These are phyloP conservation scores for Claviceps monticola DNA, from an alignment of 2,329 filamentous ascomycete genomes.

Conservation along the genomic window DNA sequence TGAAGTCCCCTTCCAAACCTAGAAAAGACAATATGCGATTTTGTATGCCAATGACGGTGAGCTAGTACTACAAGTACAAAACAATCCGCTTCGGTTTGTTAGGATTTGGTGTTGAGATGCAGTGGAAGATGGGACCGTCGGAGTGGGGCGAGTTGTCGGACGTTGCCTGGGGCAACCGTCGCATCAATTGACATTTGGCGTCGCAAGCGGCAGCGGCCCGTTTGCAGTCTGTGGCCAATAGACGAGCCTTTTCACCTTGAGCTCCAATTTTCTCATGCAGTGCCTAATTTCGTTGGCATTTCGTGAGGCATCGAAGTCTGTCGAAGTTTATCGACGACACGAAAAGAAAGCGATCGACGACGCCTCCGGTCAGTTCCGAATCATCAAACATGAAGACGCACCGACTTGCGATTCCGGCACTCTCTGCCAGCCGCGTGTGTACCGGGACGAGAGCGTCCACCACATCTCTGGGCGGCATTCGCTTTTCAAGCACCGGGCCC, in stretches of 20 bases:
- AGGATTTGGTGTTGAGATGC: constrained; percentile 7
- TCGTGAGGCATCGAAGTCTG: background rate
- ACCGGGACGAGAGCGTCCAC: background rate
- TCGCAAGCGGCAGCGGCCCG: too few species aligned
- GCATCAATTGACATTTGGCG: too few species aligned
- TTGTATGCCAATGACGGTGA: constrained; percentile 9
- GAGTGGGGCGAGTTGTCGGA: constrained; percentile 18
- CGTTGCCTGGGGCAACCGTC: constrained; percentile 24
- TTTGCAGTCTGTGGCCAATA: background rate
- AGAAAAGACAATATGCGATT: constrained; percentile 12
- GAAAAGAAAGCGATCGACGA: background rate
- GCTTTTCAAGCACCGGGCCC: constrained; percentile 24
- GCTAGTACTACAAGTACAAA: constrained; percentile 3
- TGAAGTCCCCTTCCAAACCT: background rate
- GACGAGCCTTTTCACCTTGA: background rate
- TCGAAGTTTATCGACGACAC: background rate
- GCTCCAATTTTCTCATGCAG: too few species aligned
- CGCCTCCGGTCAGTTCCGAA: background rate
- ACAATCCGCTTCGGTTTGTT: constrained; percentile 7
- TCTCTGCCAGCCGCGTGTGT: background rate
- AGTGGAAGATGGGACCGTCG: background rate
- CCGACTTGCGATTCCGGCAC: background rate
- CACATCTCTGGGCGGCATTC: constrained; percentile 3
- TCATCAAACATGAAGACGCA: constrained; percentile 7
- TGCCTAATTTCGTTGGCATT: too few species aligned